Evolutionary conservation across 164 flowering plant genomes (phyloP), one percentile per base, ranked within the genome.

Genomic region (Euptelea pleiosperma): DNA sequence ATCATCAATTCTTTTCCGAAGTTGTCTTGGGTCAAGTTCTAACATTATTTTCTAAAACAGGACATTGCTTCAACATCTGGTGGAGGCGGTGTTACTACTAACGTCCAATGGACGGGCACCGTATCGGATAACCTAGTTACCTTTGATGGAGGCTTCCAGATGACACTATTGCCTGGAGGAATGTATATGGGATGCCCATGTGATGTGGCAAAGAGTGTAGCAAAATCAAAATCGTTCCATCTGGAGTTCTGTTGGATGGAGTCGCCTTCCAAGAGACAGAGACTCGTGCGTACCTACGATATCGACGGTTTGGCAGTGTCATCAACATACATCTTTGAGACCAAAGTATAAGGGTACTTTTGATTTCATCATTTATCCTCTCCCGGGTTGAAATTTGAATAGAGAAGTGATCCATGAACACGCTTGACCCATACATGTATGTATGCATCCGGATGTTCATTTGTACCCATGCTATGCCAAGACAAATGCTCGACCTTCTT

Each of bases 211-310:
- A 87, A 81, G 60, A 77, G 79, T 45, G 83, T 90, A 25, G 84
- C 81, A 45, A 82, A 86, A 41, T 73, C 72, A 10, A 83, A 72
- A 64, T 75, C 90, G 0, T 93, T 93, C 70, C 98, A 90, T 74
- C 75, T 93, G 54, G 98, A 93, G 70, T 84, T 93, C 60, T 86
- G 98, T 55, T 90, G 98, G 98, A 58, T 82, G 24, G 96, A 87
- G 61, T 74, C 84, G 30, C 79, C 85, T 3, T 70, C 56, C 56
- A 80, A 71, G 79, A 84, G 96, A 69, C 96, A 92, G 64, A 83
- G 91, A 65, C 79, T 89, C 53, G 77, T 92, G 33, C 79, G 96
- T 16, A 89, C 98, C 4, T 89, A 66, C 12, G 96, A 89, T 62
- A 59, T 66, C 1, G 93, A 86, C 52, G 96, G 96, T 42, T 68